Evolutionary conservation across 2,329 filamentous ascomycete species (phyloP).

Genomic region (Coniochaeta prunicola): DNA sequence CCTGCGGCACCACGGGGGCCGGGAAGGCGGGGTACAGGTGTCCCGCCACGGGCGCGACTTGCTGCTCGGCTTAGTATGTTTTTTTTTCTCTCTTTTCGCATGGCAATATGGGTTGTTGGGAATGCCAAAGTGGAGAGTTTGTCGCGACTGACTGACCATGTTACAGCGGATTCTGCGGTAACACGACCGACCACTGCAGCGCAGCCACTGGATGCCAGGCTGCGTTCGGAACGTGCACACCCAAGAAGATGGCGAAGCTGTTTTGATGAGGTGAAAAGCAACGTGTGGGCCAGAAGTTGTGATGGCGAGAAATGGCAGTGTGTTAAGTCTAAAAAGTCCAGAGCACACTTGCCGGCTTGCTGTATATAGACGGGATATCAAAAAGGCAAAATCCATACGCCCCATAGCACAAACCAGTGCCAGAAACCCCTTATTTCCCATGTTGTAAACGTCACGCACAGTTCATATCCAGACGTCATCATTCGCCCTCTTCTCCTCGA

Average conservation of each 20-base stretch:
- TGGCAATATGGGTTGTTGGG: too few species aligned
- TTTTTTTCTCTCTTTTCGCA: background rate
- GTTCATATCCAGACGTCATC: background rate
- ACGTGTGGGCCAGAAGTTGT: too few species aligned
- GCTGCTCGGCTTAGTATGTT: constrained; percentile 21
- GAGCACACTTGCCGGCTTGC: background rate
- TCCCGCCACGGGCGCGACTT: constrained; percentile 13
- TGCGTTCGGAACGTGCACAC: constrained; percentile 18
- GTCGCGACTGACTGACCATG: background rate
- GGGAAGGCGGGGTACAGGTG: constrained; percentile 22
- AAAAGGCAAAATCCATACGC: background rate
- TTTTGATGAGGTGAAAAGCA: background rate
- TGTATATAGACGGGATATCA: background rate
- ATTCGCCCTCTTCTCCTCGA: background rate
- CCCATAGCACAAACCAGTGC: too few species aligned
- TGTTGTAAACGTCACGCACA: too few species aligned
- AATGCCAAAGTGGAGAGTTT: background rate
- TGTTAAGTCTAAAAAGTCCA: too few species aligned
- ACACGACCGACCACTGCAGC: constrained; percentile 19
- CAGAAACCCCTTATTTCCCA: background rate
- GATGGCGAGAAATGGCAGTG: too few species aligned
- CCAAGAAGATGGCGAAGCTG: background rate
- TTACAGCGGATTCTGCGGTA: constrained; percentile 22
- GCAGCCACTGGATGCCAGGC: constrained; percentile 18
- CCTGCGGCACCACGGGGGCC: constrained; percentile 18